Percentiles rank a stretch among this genome's conserved stretches.
These are phyloP conservation scores for Tillandsia fasciculata DNA, from an alignment of 176 grass and related monocot species.

Conservation along the genomic window DNA sequence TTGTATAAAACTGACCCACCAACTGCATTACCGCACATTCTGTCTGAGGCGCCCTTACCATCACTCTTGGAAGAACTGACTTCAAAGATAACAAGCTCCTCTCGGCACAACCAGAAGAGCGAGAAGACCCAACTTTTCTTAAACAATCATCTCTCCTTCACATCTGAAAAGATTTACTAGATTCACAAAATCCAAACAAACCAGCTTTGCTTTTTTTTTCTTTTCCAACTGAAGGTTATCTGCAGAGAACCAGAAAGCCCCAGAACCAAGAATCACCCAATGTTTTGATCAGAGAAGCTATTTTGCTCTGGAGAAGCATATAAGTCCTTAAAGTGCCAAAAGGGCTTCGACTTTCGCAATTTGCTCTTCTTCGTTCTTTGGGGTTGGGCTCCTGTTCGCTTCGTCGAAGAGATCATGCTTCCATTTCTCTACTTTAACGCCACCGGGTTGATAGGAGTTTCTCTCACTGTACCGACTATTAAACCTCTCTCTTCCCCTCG, in stretches of 20 bases:
- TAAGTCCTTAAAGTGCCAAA: conserved; percentile 33
- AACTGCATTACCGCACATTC: too few relatives aligned
- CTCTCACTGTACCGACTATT: conserved; percentile 21
- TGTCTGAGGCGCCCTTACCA: too few relatives aligned
- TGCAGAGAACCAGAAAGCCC: background rate
- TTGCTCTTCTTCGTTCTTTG: conserved; percentile 82
- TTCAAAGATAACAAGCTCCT: too few relatives aligned
- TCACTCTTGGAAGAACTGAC: too few relatives aligned
- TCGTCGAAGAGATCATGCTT: conserved; percentile 94
- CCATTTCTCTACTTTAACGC: conserved; percentile 64
- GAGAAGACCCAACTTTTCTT: too few relatives aligned
- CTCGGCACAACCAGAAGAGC: too few relatives aligned
- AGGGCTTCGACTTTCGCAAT: conserved; percentile 84
- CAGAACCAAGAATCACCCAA: background rate
- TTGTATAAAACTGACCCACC: too few relatives aligned
- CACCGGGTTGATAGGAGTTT: conserved; percentile 23
- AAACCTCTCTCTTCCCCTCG: conserved; percentile 51
- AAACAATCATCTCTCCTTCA: background rate
- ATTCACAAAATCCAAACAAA: background rate
- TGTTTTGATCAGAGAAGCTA: background rate
- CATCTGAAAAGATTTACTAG: background rate
- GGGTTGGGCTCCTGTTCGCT: conserved; percentile 49
- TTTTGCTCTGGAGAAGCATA: too few relatives aligned
- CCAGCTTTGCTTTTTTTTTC: too few relatives aligned
- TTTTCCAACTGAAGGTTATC: background rate